Percentiles rank a stretch among this genome's conserved stretches.
Evolutionary conservation across 164 flowering plant species (phyloP).

Genomic region (Liriodendron chinense): DNA sequence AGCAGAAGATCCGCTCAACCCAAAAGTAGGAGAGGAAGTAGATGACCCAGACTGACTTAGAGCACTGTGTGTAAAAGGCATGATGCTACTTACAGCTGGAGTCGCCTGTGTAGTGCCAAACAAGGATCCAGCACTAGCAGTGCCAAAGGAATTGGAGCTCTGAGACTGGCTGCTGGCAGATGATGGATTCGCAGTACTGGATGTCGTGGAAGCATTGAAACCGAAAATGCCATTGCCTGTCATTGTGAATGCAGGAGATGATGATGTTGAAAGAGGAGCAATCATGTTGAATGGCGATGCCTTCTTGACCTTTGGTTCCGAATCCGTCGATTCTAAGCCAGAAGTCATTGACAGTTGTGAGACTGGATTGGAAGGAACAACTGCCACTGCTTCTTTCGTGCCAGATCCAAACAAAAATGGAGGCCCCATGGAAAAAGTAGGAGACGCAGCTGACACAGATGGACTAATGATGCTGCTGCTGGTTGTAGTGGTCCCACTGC

Average conservation of each 20-base stretch:
- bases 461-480: conserved; percentile 16
- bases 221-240: conserved; percentile 37
- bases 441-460: conserved; percentile 25
- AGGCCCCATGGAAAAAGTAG: conserved; percentile 28
- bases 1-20: conserved; percentile 33
- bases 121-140: conserved; percentile 32
- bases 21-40: conserved; percentile 38
- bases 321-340: conserved; percentile 20
- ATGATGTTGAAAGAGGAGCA: conserved; percentile 18
- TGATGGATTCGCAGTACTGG: conserved; percentile 19
- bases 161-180: conserved; percentile 30
- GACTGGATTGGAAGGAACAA: conserved; percentile 20
- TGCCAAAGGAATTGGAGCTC: conserved; percentile 26
- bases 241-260: conserved; percentile 23
- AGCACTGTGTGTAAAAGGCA: conserved; percentile 31
- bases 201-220: conserved; percentile 31
- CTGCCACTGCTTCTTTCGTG: conserved; percentile 13
- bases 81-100: conserved; percentile 24
- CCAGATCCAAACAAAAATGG: conserved; percentile 36
- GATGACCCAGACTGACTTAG: conserved; percentile 50
- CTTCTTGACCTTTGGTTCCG: conserved; percentile 28
- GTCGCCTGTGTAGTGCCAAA: conserved; percentile 29
- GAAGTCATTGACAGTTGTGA: conserved; percentile 25
- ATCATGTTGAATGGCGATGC: conserved; percentile 27
- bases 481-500: conserved; percentile 5